These are phyloP conservation scores for Penicillium vulpinum DNA, from an alignment of 2,329 filamentous ascomycete genomes.

Conservation along the genomic window DNA sequence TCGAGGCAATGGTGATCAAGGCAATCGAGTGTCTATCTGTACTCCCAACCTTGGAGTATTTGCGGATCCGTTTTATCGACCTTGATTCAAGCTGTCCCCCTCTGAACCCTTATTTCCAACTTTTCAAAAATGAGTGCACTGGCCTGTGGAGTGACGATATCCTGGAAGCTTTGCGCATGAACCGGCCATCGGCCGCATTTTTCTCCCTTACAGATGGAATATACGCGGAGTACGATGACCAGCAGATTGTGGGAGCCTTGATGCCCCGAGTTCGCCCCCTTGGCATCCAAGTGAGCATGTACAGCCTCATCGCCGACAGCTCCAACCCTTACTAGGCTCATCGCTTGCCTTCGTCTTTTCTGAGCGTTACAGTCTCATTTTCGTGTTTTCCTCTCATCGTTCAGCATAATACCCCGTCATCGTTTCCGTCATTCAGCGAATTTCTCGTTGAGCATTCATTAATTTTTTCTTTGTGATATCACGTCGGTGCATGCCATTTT, in stretches of 20 bases:
- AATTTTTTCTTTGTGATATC: neutral
- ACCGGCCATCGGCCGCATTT: conserved; percentile 61
- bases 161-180: conserved; percentile 58
- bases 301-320: neutral
- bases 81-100: conserved; percentile 70
- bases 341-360: neutral
- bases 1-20: conserved; percentile 67
- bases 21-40: conserved; percentile 62
- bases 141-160: conserved; percentile 74
- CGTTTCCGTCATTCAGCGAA: neutral
- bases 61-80: conserved; percentile 74
- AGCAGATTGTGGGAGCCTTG: neutral
- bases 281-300: neutral
- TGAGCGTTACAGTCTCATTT: neutral
- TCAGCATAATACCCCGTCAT: neutral
- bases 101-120: conserved; percentile 70
- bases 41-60: conserved; percentile 60
- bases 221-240: neutral
- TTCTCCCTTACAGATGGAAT: conserved; percentile 65
- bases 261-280: neutral
- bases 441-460: neutral
- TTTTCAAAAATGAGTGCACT: conserved; percentile 61
- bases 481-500: neutral
- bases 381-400: neutral
- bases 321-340: neutral